Base-by-base conservation (phyloP, 345 rosid species). In the Eutrema japonicum region DNA sequence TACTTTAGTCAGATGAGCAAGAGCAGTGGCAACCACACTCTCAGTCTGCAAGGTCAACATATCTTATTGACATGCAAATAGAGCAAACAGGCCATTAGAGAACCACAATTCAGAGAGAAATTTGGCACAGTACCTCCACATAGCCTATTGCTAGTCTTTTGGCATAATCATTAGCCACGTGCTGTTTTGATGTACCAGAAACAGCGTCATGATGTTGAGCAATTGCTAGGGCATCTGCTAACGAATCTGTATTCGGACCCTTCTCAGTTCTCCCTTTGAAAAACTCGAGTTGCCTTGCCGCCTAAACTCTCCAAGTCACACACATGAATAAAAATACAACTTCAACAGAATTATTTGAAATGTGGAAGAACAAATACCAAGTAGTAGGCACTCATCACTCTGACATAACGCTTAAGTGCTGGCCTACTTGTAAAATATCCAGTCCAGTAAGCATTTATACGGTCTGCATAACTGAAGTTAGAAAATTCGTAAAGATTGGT, bases 181-280 rank as follows among this genome's bases (percentile, higher is more conserved):
- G 99, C 69, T 95, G 96, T 84, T 87, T 81, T 52, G 87, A 90
- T 42, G 99, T 95, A 72, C 97, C 99, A 52, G 88, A 75, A 76
- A 95, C 97, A 50, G 92, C 99, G 58, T 95, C 99, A 71, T 95
- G 99, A 83, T 95, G 99, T 67, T 95, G 99, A 67, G 96, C 91
- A 82, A 87, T 89, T 48, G 97, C 99, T 70, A 95, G 60, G 48
- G 98, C 92, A 85, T 95, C 97, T 4, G 93, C 99, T 77, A 95
- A 71, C 12, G 85, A 83, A 78, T 90, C 91, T 48, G 97, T 90
- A 53, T 83, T 92, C 27, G 88, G 87, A 48, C 96, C 88, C 51
- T 80, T 51, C 59, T 71, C 61, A 71, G 72, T 87, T 80, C 87
- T 87, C 67, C 99, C 97, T 81, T 67, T 82, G 80, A 87, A 91